phyloP scores from a whole-genome alignment of 495 filamentous ascomycete genomes.

The Aspergillus biplanus region DNA sequence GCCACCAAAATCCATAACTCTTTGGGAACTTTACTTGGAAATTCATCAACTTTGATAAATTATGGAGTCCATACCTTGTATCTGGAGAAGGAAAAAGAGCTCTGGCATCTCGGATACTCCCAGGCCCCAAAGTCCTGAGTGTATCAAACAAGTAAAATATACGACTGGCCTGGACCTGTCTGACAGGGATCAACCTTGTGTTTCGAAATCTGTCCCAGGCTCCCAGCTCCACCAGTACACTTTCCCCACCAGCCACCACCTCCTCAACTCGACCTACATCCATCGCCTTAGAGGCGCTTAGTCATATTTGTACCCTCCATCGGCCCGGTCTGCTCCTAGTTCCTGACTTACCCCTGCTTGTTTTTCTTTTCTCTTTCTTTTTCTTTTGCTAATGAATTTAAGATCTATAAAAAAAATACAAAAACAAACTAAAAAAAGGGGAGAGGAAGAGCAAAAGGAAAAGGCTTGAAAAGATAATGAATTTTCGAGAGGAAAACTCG shows the following conservation, averaged over 20 bases:
- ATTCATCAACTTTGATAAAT: no score
- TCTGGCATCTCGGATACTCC: background rate
- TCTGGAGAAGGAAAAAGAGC: background rate
- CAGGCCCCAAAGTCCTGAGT: background rate
- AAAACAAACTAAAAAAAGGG: no score
- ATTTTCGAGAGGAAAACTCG: no score
- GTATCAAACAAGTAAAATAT: slow-evolving; percentile 7
- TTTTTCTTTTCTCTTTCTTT: background rate
- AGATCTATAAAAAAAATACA: no score
- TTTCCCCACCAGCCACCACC: background rate
- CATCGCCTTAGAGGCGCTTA: background rate
- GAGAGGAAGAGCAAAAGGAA: no score
- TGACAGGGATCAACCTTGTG: slow-evolving; percentile 2
- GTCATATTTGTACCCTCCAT: background rate
- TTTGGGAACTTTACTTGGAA: no score
- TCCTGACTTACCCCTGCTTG: background rate
- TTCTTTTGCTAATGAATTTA: background rate
- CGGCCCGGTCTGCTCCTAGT: background rate
- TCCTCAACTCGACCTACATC: background rate
- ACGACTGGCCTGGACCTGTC: background rate
- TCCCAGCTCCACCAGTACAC: background rate
- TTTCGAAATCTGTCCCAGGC: background rate
- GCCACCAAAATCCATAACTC: no score
- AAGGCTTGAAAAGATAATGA: no score
- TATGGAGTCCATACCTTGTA: no score